Evolutionary conservation across 106 monocot species (phyloP), one percentile per base, ranked within the genome.

Genomic region (Platanthera guangdongensis): DNA sequence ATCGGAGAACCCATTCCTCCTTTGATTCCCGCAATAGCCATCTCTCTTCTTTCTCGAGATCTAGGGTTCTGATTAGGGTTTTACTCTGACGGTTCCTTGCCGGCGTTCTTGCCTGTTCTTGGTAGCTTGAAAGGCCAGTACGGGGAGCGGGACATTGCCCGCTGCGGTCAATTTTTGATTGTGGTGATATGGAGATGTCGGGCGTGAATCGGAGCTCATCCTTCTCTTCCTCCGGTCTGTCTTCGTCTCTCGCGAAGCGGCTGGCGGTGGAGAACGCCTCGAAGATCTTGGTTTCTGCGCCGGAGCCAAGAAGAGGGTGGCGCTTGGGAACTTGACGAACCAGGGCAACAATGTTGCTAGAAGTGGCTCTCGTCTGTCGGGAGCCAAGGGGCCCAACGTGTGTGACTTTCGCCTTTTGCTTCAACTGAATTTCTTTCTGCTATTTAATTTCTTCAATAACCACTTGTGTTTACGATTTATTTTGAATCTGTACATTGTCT

Each of bases 251-350:
- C 32, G 74, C 69, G 71, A 78, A 81, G 80, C 45, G 80, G 69
- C 74, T 80, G 1, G 82, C 80, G 4, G 53, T 57, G 71, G 81
- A 69, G 78, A 71, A 71, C 11, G 71, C 57, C 47, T 71, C 77
- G 39, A 82, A 75, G 80, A 28, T 50, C 4, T 63, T 68, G 52
- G 53, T 78, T 5, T 76, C 76, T 1, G 73, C 76, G 21, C 76
- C 59, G 39, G 81, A 83, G 79, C 92, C 46, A 89, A 88, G 83
- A 88, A 87, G 84, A 80, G 92, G 77, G 75, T 80, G 8, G 86
- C 86, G 16, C 88, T 92, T 28, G 82, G 85, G 51, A 88, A 89
- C 57, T 19, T 92, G 47, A 88, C 85, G 5, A 92, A 92, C 64
- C 81, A 77, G 75, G 5, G 57, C 72, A 68, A 25, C 25, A 25